Conservation (phyloP, 1,284 basidiomycete species). For the Moesziomyces antarcticus region DNA sequence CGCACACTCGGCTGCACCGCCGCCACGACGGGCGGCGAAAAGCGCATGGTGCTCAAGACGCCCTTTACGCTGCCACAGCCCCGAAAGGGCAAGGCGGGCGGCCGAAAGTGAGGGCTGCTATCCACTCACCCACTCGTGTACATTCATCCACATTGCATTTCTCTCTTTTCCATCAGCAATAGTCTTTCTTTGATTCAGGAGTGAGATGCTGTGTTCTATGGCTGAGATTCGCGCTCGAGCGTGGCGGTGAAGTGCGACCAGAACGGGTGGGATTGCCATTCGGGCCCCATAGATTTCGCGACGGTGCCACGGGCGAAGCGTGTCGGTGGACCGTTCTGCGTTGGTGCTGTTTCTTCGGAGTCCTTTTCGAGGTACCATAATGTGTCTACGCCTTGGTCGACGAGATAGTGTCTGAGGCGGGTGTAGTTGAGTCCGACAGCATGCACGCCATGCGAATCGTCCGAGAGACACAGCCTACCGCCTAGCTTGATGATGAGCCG, state of each 20-base stretch:
- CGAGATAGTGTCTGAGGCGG: constrained; percentile 77
- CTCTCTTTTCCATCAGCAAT: background rate
- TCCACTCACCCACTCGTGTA: constrained; percentile 9
- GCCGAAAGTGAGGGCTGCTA: constrained; percentile 18
- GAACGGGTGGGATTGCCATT: constrained; percentile 33
- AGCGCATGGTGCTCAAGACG: constrained; percentile 53
- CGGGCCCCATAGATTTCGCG: constrained; percentile 23
- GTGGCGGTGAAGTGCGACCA: constrained; percentile 22
- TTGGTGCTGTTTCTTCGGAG: background rate
- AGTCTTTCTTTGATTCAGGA: background rate
- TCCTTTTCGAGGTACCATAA: constrained; percentile 75
- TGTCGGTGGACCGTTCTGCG: background rate
- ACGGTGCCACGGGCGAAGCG: constrained; percentile 36
- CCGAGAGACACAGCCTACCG: constrained; percentile 86
- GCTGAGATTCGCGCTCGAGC: constrained; percentile 2
- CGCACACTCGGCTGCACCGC: constrained; percentile 52
- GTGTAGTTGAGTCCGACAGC: constrained; percentile 89
- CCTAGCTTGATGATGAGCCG: constrained; percentile 77
- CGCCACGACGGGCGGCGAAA: constrained; percentile 41
- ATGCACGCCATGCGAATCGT: constrained; percentile 92
- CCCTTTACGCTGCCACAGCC: constrained; percentile 49
- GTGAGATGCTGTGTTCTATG: background rate
- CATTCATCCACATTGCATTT: background rate
- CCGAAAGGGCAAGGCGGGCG: constrained; percentile 40
- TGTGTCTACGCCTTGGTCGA: constrained; percentile 73